phyloP scores from a whole-genome alignment of 1,284 basidiomycete genomes.

The Afroboletus lepidellus region DNA sequence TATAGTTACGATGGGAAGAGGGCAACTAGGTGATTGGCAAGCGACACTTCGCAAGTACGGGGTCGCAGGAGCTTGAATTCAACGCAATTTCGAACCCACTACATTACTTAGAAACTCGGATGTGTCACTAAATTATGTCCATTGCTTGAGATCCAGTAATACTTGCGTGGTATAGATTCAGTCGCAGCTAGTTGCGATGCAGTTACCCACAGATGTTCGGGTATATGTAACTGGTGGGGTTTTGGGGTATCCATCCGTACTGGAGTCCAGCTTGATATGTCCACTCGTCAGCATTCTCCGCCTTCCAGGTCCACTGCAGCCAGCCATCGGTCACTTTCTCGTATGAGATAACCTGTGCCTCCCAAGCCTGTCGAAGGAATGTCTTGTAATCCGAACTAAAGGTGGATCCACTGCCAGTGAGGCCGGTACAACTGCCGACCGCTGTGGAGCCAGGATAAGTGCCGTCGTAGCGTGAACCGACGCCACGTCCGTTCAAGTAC shows the following conservation, averaged over 20 bases:
- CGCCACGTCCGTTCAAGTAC: slow-evolving; percentile 69
- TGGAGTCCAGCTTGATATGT: slow-evolving; percentile 73
- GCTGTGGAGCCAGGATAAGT: slow-evolving; percentile 60
- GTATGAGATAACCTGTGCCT: slow-evolving; percentile 74
- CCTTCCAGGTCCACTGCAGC: slow-evolving; percentile 73
- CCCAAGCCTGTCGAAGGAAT: slow-evolving; percentile 81
- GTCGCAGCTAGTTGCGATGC: neutral
- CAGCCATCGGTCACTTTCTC: slow-evolving; percentile 62
- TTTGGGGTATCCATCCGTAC: slow-evolving; percentile 80
- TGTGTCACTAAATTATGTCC: neutral
- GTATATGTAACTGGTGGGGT: slow-evolving; percentile 51
- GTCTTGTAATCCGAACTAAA: slow-evolving; percentile 83
- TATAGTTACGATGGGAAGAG: slow-evolving; percentile 71
- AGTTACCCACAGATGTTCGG: slow-evolving; percentile 50
- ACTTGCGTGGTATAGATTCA: neutral
- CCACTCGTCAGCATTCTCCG: slow-evolving; percentile 76
- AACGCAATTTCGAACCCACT: neutral
- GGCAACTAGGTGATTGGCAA: slow-evolving; percentile 63
- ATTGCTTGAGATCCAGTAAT: neutral
- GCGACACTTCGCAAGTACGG: slow-evolving; percentile 68
- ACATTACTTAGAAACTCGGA: neutral
- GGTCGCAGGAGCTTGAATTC: slow-evolving; percentile 39
- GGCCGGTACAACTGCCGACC: slow-evolving; percentile 71
- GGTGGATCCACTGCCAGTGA: slow-evolving; percentile 67
- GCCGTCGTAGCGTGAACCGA: slow-evolving; percentile 82